Evolutionary conservation across 768 basidiomycete genomes (phyloP).

Genomic region (Mycena haematopus): DNA sequence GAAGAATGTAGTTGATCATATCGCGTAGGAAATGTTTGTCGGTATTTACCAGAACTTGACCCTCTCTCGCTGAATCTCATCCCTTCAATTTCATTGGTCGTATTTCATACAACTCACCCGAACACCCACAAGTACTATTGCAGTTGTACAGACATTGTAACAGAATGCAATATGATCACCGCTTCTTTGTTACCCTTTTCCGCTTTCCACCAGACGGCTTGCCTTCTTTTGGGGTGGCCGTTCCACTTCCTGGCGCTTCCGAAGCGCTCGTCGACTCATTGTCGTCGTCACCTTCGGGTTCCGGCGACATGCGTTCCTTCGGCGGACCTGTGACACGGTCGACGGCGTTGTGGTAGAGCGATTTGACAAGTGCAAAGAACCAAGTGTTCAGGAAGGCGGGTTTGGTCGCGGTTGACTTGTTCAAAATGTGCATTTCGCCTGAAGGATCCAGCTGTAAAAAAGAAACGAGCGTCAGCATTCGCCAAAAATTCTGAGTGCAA

Average conservation of each 20-base stretch:
- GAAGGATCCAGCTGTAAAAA: slow-evolving; percentile 61
- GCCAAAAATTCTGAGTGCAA: not conserved
- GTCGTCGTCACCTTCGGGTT: slow-evolving; percentile 45
- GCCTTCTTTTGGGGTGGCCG: slow-evolving; percentile 44
- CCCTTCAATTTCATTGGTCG: not conserved
- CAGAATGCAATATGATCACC: slow-evolving; percentile 44
- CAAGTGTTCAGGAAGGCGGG: slow-evolving; percentile 74
- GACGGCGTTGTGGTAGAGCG: slow-evolving; percentile 37
- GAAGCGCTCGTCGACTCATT: slow-evolving; percentile 51
- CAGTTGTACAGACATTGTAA: slow-evolving; percentile 14
- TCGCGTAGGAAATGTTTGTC: not conserved
- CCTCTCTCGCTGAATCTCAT: not conserved
- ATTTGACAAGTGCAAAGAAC: slow-evolving; percentile 60
- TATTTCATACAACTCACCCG: not conserved
- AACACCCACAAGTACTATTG: slow-evolving; percentile 7
- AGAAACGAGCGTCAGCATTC: slow-evolving; percentile 6
- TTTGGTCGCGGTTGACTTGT: slow-evolving; percentile 60
- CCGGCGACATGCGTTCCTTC: slow-evolving; percentile 32
- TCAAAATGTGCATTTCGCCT: slow-evolving; percentile 62
- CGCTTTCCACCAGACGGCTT: slow-evolving; percentile 68
- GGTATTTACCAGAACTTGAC: not conserved
- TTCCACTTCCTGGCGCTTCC: slow-evolving; percentile 51
- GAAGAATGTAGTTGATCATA: slow-evolving; percentile 70
- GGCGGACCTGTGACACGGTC: slow-evolving; percentile 29
- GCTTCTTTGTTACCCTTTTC: slow-evolving; percentile 61